phyloP scores from a whole-genome alignment of 2,329 filamentous ascomycete genomes.

The Curvularia hawaiiensis region DNA sequence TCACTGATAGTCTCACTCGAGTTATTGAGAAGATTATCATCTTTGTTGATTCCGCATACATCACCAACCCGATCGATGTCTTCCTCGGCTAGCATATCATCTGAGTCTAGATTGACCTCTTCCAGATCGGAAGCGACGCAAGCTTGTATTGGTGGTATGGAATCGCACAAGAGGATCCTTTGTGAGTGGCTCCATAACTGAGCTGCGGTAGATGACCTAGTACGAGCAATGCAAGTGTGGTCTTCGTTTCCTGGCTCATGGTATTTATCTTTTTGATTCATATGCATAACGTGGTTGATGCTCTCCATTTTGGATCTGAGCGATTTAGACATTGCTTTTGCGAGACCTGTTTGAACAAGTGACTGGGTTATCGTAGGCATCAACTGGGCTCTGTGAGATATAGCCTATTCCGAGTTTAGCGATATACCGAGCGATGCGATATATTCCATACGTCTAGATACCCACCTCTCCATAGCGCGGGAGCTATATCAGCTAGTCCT shows the following conservation, averaged over 20 bases:
- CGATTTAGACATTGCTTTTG: conserved; percentile 16
- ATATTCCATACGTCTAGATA: conserved; percentile 37
- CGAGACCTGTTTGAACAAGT: conserved; percentile 20
- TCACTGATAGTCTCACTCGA: neutral
- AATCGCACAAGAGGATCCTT: neutral
- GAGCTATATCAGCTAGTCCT: conserved; percentile 47
- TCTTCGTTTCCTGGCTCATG: neutral
- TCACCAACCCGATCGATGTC: neutral
- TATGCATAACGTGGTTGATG: neutral
- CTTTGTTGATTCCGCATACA: neutral
- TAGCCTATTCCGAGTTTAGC: conserved; percentile 28
- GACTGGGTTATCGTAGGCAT: conserved; percentile 49
- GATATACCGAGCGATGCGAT: neutral
- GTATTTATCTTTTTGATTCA: neutral
- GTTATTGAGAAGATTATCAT: neutral
- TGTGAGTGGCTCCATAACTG: conserved; percentile 18
- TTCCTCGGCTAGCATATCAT: conserved; percentile 18
- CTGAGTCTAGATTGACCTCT: neutral
- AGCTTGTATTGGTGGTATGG: conserved; percentile 3
- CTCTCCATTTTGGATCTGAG: conserved; percentile 24
- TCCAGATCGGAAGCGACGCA: conserved; percentile 5
- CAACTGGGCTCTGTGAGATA: conserved; percentile 43
- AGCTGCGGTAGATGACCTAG: neutral
- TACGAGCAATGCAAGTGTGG: neutral
- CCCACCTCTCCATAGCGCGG: conserved; percentile 48